These are phyloP conservation scores for Malassezia dermatis DNA, from an alignment of 1,284 basidiomycete genomes.

Conservation along the genomic window DNA sequence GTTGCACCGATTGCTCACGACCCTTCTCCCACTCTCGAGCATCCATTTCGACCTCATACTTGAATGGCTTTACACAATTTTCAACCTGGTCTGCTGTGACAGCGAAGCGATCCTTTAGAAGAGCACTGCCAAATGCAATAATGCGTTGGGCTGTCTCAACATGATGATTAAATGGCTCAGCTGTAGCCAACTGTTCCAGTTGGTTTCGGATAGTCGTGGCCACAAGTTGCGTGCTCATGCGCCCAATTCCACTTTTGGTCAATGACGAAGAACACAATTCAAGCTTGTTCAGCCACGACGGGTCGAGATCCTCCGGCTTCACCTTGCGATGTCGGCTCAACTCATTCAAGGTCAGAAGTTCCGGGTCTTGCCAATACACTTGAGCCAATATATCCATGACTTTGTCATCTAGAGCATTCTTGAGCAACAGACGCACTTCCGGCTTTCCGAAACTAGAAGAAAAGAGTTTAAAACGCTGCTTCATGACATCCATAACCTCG, in stretches of 20 bases:
- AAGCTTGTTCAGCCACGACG: slow-evolving; percentile 91
- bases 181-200: slow-evolving; percentile 69
- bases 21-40: slow-evolving; percentile 82
- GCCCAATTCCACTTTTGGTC: slow-evolving; percentile 92
- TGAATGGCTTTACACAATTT: slow-evolving; percentile 99
- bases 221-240: slow-evolving; percentile 85
- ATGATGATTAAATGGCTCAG: slow-evolving; percentile 86
- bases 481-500: slow-evolving; percentile 86
- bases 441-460: slow-evolving; percentile 78
- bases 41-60: slow-evolving; percentile 76
- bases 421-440: slow-evolving; percentile 74
- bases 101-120: slow-evolving; percentile 80
- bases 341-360: slow-evolving; percentile 62
- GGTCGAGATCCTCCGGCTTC: slow-evolving; percentile 62
- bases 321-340: slow-evolving; percentile 64
- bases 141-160: slow-evolving; percentile 76
- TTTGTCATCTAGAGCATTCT: slow-evolving; percentile 83
- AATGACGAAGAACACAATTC: slow-evolving; percentile 81
- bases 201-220: slow-evolving; percentile 80
- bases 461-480: slow-evolving; percentile 78
- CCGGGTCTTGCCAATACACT: slow-evolving; percentile 89
- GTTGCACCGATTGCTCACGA: slow-evolving; percentile 60
- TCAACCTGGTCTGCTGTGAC: slow-evolving; percentile 95
- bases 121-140: slow-evolving; percentile 78
- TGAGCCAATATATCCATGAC: slow-evolving; percentile 94